Base-by-base conservation (phyloP, 306 rosid genomes). In the Dryas octopetala region DNA sequence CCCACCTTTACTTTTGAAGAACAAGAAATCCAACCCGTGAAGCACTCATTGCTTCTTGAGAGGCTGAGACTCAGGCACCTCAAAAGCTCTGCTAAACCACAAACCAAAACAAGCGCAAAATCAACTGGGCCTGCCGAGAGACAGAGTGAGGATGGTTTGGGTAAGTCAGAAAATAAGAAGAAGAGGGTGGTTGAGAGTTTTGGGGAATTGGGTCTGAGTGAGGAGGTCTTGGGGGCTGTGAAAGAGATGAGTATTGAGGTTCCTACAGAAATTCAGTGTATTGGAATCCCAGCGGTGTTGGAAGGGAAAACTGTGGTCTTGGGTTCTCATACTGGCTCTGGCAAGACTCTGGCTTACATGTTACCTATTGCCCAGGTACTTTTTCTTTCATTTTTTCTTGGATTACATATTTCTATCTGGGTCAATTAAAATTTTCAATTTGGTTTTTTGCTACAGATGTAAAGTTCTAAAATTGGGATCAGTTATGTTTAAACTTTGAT, bases 291-390 rank as follows among this genome's bases (percentile, higher is more conserved):
- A 15, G 89, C 97, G 65, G 91, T 95, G 26, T 82, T 92, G 87
- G 93, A 85, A 51, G 99, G 82, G 54, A 86, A 82, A 68, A 90
- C 92, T 74, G 96, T 95, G 48, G 96, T 95, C 73, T 84, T 95
- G 84, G 98, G 99, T 71, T 95, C 98, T 52, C 98, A 92, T 78
- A 92, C 99, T 76, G 99, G 99, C 3, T 95, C 99, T 62, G 99
- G 99, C 15, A 92, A 92, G 76, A 95, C 99, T 48, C 87, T 95
- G 38, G 99, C 99, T 71, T 95, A 95, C 77, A 74, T 95, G 89
- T 88, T 95, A 9, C 99, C 99, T 13, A 87, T 95, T 81, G 92
- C 91, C 83, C 99, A 95, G 97, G 98, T 95, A 45, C 65, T 62
- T 40, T 13, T 63, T 59, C 38, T 23, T 71, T n/a, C 50, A 3